phyloP scores from a whole-genome alignment of 2,329 filamentous ascomycete species.

The Pestalotiopsis sp. region DNA sequence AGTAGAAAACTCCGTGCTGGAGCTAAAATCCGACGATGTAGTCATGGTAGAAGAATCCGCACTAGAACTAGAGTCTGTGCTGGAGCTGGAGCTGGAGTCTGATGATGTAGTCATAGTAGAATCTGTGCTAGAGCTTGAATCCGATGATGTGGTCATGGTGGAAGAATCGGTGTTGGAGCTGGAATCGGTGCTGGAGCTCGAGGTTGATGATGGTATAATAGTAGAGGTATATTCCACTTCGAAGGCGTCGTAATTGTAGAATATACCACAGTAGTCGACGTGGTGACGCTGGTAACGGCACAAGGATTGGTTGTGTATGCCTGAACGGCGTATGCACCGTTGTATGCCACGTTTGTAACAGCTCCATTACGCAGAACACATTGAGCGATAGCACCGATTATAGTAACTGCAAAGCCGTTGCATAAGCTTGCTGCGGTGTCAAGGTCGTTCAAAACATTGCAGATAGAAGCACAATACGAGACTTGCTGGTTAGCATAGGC shows the following conservation, averaged over 20 bases:
- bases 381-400: neutral
- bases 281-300: neutral
- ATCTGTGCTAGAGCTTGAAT: neutral
- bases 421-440: neutral
- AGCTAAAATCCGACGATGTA: neutral
- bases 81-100: neutral
- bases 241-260: neutral
- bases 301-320: neutral
- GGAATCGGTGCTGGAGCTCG: neutral
- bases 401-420: neutral
- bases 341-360: neutral
- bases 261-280: neutral
- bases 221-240: slow-evolving; percentile 4
- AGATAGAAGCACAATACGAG: neutral
- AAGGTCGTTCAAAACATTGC: neutral
- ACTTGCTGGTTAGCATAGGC: neutral
- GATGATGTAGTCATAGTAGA: neutral
- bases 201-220: neutral
- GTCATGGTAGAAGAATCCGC: neutral
- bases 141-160: neutral
- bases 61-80: neutral
- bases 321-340: neutral
- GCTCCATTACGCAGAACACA: neutral
- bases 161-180: neutral
- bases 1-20: neutral